A percentile compares a stretch with the other conserved stretches of the same genome.
Conservation (phyloP, 805 yeast species). For the Metschnikowia bowlesiae region DNA sequence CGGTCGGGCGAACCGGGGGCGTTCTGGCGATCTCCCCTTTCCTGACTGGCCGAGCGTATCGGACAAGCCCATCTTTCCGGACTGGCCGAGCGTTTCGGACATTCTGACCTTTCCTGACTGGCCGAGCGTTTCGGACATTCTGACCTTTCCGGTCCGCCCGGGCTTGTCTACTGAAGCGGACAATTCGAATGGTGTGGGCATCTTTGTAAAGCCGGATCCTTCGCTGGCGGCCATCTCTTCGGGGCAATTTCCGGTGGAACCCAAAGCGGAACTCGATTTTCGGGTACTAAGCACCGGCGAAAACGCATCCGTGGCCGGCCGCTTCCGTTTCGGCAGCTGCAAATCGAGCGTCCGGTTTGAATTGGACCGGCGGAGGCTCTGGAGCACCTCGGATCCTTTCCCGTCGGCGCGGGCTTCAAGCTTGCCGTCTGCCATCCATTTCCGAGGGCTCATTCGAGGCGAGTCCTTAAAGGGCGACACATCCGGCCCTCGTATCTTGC, state of each 20-base stretch:
- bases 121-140: background rate
- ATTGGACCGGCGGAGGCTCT: background rate
- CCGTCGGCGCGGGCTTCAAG: background rate
- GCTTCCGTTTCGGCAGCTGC: slow-evolving; percentile 9
- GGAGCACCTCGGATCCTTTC: slow-evolving; percentile 1
- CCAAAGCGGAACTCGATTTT: background rate
- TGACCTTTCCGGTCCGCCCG: background rate
- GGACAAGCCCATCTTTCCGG: too few relatives aligned
- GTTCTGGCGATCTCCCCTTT: too few relatives aligned
- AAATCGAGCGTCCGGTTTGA: slow-evolving; percentile 9
- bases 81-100: background rate
- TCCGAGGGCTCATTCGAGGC: background rate
- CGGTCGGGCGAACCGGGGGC: slow-evolving; percentile 9
- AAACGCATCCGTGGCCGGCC: slow-evolving; percentile 6
- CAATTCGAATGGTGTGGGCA: too few relatives aligned
- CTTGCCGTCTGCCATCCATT: slow-evolving; percentile 1
- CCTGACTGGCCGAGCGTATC: background rate
- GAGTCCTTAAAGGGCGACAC: background rate
- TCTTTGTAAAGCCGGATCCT: too few relatives aligned
- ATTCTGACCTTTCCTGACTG: background rate
- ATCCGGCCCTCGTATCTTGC: background rate
- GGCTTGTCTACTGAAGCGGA: background rate
- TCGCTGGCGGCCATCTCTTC: background rate
- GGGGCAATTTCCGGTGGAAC: background rate
- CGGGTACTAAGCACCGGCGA: slow-evolving; percentile 13